These are phyloP conservation scores for Aspergillus piperis DNA, from an alignment of 2,329 filamentous ascomycete species.

Conservation along the genomic window DNA sequence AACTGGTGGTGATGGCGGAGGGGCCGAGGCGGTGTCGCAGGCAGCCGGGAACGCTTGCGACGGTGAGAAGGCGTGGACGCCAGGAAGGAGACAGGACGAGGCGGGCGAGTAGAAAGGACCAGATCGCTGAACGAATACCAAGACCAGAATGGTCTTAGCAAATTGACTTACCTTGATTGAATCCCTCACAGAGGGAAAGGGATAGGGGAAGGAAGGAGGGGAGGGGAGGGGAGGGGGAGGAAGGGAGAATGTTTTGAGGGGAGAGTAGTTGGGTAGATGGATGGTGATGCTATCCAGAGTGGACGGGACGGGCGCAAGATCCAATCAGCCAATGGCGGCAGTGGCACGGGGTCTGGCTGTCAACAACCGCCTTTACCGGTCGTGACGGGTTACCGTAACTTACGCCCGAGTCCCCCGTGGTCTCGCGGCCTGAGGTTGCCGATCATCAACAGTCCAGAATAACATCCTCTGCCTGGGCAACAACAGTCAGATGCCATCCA, in stretches of 20 bases:
- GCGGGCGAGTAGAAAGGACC: slow-evolving; percentile 6
- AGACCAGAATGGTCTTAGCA: slow-evolving; percentile 7
- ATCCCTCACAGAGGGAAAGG: slow-evolving; percentile 27
- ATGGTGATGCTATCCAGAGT: slow-evolving; percentile 13
- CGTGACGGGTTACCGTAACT: slow-evolving; percentile 7
- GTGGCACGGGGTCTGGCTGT: slow-evolving; percentile 9
- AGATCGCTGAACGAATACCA: background rate
- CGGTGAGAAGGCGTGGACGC: slow-evolving; percentile 10
- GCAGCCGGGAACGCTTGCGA: slow-evolving; percentile 22
- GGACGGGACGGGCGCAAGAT: slow-evolving; percentile 7
- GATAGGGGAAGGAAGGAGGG: slow-evolving; percentile 4
- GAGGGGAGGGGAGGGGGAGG: slow-evolving; percentile 11
- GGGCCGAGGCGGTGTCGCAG: slow-evolving; percentile 42
- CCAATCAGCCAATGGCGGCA: background rate
- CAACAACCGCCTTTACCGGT: slow-evolving; percentile 13
- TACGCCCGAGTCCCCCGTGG: slow-evolving; percentile 1
- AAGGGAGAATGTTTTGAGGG: slow-evolving; percentile 11
- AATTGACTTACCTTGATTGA: slow-evolving; percentile 23
- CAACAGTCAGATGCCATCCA: background rate
- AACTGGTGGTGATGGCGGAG: slow-evolving; percentile 24
- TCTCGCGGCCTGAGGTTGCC: slow-evolving; percentile 3
- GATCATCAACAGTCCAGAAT: background rate
- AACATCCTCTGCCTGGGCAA: background rate
- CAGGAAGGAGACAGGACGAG: slow-evolving; percentile 5
- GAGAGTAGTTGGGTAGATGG: slow-evolving; percentile 14